Evolutionary conservation across 768 basidiomycete genomes (phyloP), one percentile per base, ranked within the genome.

Genomic region (Tricholoma saponaceum): DNA sequence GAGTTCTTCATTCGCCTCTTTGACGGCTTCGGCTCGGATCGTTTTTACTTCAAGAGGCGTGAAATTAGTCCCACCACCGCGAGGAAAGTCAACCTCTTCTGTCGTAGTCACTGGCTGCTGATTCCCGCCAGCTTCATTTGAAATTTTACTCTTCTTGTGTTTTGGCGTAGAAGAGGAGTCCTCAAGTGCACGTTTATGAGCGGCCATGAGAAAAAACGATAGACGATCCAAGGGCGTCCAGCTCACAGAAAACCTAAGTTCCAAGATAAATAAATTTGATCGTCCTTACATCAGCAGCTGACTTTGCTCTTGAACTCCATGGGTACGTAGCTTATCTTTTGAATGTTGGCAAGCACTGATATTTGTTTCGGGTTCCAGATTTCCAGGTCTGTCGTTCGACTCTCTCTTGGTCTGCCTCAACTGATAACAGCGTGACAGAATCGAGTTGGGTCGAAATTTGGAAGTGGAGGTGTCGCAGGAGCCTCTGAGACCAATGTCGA

Each of bases 401-500:
- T 16, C 14, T 16, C 2, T 12, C n/a, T 46, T 37, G 20, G 12
- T 7, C 12, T 33, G 30, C 30, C 35, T n/a, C 35, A 20, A 25
- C 7, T 52, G 49, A 62, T 71, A 7, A 73, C 25, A 4, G 13
- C 50, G 37, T 50, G 46, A n/a, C 66, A 95, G 90, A 96, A 95
- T 79, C 92, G 94, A 63, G 94, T 95, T 30, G 94, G 94, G 23
- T 92, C 90, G 52, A 97, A 95, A 72, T 97, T 97, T 65, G 94
- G 95, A 59, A 93, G 95, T 47, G 95, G 94, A 69, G 95, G 94
- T 77, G 92, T 95, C 54, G 95, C 96, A 39, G 93, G 96, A 30
- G 92, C 90, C 12, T 92, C 90, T 22, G 97, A 98, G 76, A 89
- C 88, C 32, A 97, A 98, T 69, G 89, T 99, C 16, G 96, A 98